Evolutionary conservation across 2,329 filamentous ascomycete genomes (phyloP), one percentile per base, ranked within the genome.

Genomic region (Fusarium algeriense): DNA sequence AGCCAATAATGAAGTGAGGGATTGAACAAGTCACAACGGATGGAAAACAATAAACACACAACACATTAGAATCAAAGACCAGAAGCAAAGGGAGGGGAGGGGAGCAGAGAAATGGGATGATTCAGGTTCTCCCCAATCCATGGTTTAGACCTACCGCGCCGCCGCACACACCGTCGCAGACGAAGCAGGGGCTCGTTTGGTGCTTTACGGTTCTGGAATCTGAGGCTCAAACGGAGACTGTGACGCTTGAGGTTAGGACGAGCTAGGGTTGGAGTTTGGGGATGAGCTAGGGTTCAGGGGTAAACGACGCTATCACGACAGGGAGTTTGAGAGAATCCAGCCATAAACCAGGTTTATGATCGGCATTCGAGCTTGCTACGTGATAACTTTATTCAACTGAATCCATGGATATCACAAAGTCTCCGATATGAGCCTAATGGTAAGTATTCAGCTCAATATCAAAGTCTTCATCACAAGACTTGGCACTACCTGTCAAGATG

Each of bases 151-250:
- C 37, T 48, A 48, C 43, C 48, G 35, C 37, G 30, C 57, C 57
- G 64, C 64, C 64, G 65, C 35, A 44, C 64, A 34, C 59, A 58
- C 53, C 66, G 60, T 64, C 58, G 44, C 50, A 55, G 60, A 63
- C 46, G 46, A 55, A 48, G 49, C 60, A 65, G 49, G 59, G 53
- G 54, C 38, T 35, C 32, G 34, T 62, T 62, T 69, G 71, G 49
- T 50, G 44, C 43, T 55, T 67, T 43, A 37, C 34, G 63, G 46
- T 69, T 69, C 67, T 58, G 60, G 70, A 69, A 62, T 67, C 72
- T 73, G 70, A 76, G 72, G 62, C 74, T 76, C 74, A 75, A 72
- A 75, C 74, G 65, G 70, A 52, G 63, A 56, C 62, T 75, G 71
- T 64, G 64, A 71, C 71, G 56, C 54, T 62, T 69, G 68, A 68